Evolutionary conservation across 768 basidiomycete species (phyloP).

Genomic region (Amanita thiersii): DNA sequence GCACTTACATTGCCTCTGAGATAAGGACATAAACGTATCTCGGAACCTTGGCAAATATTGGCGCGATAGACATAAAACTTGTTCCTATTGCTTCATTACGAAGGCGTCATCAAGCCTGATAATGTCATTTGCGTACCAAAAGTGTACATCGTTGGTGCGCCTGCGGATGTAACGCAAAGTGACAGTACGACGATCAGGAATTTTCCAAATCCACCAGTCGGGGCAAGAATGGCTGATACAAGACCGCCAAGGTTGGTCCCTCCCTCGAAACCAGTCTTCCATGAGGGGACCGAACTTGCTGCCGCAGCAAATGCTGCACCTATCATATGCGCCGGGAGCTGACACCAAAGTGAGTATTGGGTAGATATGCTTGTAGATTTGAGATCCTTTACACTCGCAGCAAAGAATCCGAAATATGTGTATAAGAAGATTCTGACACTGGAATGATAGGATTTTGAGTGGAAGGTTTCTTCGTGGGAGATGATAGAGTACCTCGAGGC

Average conservation of each 20-base stretch:
- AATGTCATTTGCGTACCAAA: conserved; percentile 31
- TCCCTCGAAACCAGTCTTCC: conserved; percentile 43
- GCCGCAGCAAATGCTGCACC: conserved; percentile 64
- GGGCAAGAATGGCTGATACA: conserved; percentile 50
- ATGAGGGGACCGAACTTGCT: conserved; percentile 44
- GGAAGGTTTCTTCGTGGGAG: neutral
- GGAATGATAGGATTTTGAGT: neutral
- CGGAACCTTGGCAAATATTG: conserved; percentile 46
- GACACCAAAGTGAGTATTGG: conserved; percentile 18
- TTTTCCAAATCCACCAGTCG: conserved; percentile 59
- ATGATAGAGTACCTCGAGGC: conserved; percentile 20
- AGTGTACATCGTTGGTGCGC: conserved; percentile 73
- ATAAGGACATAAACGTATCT: conserved; percentile 62
- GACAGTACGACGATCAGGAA: conserved; percentile 66
- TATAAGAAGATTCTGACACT: conserved; percentile 55
- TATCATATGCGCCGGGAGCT: conserved; percentile 39
- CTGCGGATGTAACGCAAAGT: conserved; percentile 68
- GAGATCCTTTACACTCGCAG: conserved; percentile 42
- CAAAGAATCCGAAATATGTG: conserved; percentile 55
- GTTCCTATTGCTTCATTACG: conserved; percentile 25
- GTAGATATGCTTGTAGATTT: neutral
- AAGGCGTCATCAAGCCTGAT: neutral
- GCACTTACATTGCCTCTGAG: conserved; percentile 55
- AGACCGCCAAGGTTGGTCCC: conserved; percentile 58
- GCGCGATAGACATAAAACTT: conserved; percentile 58